Conservation (phyloP, 139 green algal genomes). For the Astrephomene gubernaculifera region DNA sequence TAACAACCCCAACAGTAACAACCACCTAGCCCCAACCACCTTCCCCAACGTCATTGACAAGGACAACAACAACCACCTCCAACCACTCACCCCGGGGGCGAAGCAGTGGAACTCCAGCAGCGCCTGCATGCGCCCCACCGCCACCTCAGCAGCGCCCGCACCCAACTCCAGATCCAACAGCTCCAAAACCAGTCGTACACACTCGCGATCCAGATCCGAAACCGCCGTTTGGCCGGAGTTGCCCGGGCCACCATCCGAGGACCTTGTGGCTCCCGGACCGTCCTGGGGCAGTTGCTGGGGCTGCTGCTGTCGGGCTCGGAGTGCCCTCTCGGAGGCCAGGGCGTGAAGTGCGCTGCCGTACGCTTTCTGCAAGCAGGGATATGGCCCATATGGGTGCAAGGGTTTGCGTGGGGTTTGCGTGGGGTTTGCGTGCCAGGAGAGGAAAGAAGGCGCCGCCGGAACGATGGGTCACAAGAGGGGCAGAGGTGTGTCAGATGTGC, state of each 20-base stretch:
- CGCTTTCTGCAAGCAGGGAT: background rate
- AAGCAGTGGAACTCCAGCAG: conserved; percentile 83
- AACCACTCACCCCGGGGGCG: conserved; percentile 48
- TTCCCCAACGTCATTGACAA: too few relatives aligned
- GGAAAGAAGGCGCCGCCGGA: background rate
- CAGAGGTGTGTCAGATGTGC: too few relatives aligned
- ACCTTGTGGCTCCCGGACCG: too few relatives aligned
- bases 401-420: background rate
- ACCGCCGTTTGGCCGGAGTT: too few relatives aligned
- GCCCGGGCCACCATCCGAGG: too few relatives aligned
- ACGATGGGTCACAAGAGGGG: too few relatives aligned
- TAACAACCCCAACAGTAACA: too few relatives aligned
- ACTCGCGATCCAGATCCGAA: conserved; percentile 49
- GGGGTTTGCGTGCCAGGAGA: background rate
- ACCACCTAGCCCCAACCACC: too few relatives aligned
- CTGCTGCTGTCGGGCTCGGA: background rate
- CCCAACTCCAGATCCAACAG: conserved; percentile 58
- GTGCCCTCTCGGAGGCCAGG: conserved; percentile 47
- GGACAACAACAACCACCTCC: background rate
- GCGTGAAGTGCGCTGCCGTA: conserved; percentile 56
- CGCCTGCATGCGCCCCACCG: conserved; percentile 69
- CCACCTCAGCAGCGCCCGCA: conserved; percentile 69
- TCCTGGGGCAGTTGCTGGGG: background rate
- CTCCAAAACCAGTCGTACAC: conserved; percentile 55
- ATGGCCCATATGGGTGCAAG: background rate